Evolutionary conservation across 495 filamentous ascomycete species (phyloP).

Genomic region (Xylaria acuta): DNA sequence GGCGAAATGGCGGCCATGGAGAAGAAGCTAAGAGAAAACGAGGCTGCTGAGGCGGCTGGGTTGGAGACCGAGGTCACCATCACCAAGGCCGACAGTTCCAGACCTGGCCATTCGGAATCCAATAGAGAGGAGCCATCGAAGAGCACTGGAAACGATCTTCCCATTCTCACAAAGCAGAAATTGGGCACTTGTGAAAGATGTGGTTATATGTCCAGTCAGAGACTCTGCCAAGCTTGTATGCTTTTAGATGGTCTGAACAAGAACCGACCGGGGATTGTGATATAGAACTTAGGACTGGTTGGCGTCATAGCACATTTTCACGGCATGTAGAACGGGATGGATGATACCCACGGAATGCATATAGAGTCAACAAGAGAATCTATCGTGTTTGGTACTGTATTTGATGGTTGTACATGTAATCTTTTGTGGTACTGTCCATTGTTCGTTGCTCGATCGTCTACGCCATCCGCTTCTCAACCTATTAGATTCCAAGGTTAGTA

Average conservation of each 20-base stretch:
- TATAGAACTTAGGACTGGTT: constrained; percentile 46
- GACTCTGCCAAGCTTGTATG: constrained; percentile 92
- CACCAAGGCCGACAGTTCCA: constrained; percentile 34
- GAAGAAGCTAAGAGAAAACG: constrained; percentile 71
- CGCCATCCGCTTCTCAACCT: constrained; percentile 60
- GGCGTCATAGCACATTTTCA: constrained; percentile 27
- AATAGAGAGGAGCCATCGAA: constrained; percentile 35
- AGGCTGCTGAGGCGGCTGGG: constrained; percentile 57
- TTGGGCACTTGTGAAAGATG: constrained; percentile 85
- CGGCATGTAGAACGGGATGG: constrained; percentile 27
- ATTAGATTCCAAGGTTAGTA: constrained; percentile 18
- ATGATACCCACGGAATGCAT: constrained; percentile 36
- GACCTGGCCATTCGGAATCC: constrained; percentile 28
- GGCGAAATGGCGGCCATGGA: constrained; percentile 96
- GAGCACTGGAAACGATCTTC: constrained; percentile 33
- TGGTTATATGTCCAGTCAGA: constrained; percentile 94
- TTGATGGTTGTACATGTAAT: constrained; percentile 32
- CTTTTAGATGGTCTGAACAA: constrained; percentile 92
- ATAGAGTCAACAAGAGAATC: constrained; percentile 22
- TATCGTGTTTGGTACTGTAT: constrained; percentile 29
- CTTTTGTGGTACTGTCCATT: constrained; percentile 5
- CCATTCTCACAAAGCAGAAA: constrained; percentile 61
- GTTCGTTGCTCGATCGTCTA: constrained; percentile 34
- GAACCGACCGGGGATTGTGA: constrained; percentile 79
- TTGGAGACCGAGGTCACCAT: constrained; percentile 76